Base-by-base conservation (phyloP, 2,329 filamentous ascomycete genomes). In the Exophiala mesophila region DNA sequence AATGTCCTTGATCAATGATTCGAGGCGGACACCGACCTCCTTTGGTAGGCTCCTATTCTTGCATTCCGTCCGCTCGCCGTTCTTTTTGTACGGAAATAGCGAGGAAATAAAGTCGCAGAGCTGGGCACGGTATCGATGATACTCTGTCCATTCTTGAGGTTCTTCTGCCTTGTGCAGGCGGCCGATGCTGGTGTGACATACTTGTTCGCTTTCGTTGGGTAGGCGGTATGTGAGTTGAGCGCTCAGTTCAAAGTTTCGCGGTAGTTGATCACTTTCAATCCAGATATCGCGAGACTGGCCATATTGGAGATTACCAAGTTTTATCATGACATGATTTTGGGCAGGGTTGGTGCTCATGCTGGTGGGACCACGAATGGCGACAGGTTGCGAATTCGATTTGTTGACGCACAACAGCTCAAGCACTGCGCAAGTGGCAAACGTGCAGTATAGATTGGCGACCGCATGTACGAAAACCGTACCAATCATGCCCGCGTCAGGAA, bases 401-500 rank as follows among this genome's bases (percentile, higher is more conserved):
- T 42, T 9, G 3, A 41, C 29, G 3, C 29, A 33, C 18, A 24
- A 28, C 15, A 80, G 45, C 2, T 58, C 59, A 2, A 81, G 57
- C 0, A 53, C 60, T 2, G 71, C 71, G 1, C 65, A 62, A 3
- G 64, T 72, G 2, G 76, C 76, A 47, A 71, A 79, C 0, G 77
- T 81, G 2, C 72, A 69, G 52, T 78, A 77, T 2, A 82, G 57
- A 49, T 81, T 79, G 13, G 78, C 77, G 2, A 80, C 68, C 2
- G 78, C 75, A 52, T 82, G 76, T 3, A 80, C 68, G 46, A 82
- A 80, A 3, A 78, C 75, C 2, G 78, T 81, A 3, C 57, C 47
- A 45, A 82, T 74, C 76, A 82, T 80, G 45, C 76, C 74, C 0
- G 74, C 70, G 40, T 82, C 77, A 0, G 77, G 73, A 13, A 82